Evolutionary conservation across 148 eudicot genomes (phyloP).

Genomic region (Salicornia ramosissima): DNA sequence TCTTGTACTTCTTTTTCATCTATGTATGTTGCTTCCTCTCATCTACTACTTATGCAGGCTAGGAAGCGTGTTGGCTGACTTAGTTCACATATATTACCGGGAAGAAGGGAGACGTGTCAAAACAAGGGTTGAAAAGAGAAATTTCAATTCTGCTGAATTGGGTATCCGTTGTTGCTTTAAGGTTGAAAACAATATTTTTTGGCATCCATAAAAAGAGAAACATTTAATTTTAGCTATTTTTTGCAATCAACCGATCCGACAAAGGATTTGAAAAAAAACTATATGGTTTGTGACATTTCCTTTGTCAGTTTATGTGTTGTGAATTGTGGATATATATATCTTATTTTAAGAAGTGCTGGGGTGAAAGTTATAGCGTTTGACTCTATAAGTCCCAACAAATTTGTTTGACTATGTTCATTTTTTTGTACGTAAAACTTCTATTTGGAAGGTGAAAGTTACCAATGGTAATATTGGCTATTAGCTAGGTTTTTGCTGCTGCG

Average conservation of each 20-base stretch:
- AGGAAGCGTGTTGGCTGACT: constrained; percentile 59
- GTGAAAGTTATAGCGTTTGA: background rate
- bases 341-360: too few relatives aligned
- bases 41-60: constrained; percentile 46
- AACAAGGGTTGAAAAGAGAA: constrained; percentile 79
- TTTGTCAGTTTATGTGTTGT: too few relatives aligned
- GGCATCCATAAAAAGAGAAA: background rate
- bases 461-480: background rate
- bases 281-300: too few relatives aligned
- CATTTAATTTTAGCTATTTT: constrained; percentile 3
- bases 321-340: too few relatives aligned
- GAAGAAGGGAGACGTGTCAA: constrained; percentile 88
- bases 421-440: background rate
- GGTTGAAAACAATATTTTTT: constrained; percentile 28
- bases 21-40: constrained; percentile 6
- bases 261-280: too few relatives aligned
- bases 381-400: background rate
- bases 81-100: constrained; percentile 62
- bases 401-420: background rate
- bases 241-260: too few relatives aligned
- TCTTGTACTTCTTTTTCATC: constrained; percentile 5
- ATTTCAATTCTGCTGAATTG: constrained; percentile 57
- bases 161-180: constrained; percentile 83
- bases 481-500: background rate
- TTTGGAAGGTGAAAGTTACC: background rate